Conservation (phyloP, 768 basidiomycete species). For the Russula dissimulans region DNA sequence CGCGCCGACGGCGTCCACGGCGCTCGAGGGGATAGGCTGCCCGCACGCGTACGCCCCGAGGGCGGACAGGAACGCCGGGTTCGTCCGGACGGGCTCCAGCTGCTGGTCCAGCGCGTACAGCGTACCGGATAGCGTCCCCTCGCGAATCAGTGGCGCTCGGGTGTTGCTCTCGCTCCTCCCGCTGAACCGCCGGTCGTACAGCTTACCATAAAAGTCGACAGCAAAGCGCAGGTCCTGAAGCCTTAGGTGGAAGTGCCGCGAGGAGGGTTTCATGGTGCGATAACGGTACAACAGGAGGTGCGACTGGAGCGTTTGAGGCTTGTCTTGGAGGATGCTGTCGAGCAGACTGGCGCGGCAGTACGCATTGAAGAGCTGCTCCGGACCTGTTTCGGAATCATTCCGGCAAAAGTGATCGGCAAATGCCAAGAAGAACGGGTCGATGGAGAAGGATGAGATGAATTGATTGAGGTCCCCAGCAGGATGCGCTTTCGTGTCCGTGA, state of each 20-base stretch:
- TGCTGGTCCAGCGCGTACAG: constrained; percentile 52
- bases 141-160: constrained; percentile 60
- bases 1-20: constrained; percentile 21
- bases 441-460: constrained; percentile 82
- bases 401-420: constrained; percentile 75
- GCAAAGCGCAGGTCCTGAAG: constrained; percentile 69
- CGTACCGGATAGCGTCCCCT: constrained; percentile 59
- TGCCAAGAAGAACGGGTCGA: constrained; percentile 67
- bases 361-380: constrained; percentile 53
- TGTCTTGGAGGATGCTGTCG: constrained; percentile 89
- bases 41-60: constrained; percentile 51
- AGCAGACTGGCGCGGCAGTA: constrained; percentile 72
- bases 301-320: constrained; percentile 65
- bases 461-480: constrained; percentile 69
- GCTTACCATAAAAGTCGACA: constrained; percentile 65
- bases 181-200: constrained; percentile 68
- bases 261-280: constrained; percentile 48
- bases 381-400: constrained; percentile 45
- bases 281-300: constrained; percentile 66
- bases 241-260: constrained; percentile 55
- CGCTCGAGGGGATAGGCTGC: constrained; percentile 28
- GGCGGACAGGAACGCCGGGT: constrained; percentile 34
- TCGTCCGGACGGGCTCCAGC: constrained; percentile 38
- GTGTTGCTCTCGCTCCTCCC: constrained; percentile 57
- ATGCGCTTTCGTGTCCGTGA: constrained; percentile 55